phyloP scores from a whole-genome alignment of 2,329 filamentous ascomycete genomes.

The Laburnicola sp. region DNA sequence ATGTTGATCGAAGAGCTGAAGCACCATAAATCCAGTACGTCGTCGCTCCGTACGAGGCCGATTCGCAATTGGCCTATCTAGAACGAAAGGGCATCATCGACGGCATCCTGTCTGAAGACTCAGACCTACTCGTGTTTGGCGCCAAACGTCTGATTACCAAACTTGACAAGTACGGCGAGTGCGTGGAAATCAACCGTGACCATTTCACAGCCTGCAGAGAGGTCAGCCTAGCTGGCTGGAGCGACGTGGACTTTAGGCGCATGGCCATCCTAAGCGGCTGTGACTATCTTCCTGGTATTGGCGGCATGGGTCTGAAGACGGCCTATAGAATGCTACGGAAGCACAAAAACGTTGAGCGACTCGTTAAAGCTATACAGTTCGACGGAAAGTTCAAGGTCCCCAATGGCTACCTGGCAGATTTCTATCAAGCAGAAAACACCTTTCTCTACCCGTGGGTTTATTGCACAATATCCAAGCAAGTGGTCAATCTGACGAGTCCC shows the following conservation, averaged over 20 bases:
- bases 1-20: slow-evolving; percentile 91
- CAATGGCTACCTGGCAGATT: slow-evolving; percentile 76
- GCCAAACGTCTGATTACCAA: slow-evolving; percentile 90
- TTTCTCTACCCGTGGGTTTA: slow-evolving; percentile 96
- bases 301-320: slow-evolving; percentile 87
- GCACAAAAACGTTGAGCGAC: slow-evolving; percentile 81
- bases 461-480: slow-evolving; percentile 69
- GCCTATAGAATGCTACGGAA: slow-evolving; percentile 89
- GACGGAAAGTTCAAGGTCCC: slow-evolving; percentile 85
- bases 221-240: slow-evolving; percentile 87
- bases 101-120: slow-evolving; percentile 94
- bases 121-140: slow-evolving; percentile 92
- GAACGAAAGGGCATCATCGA: slow-evolving; percentile 81
- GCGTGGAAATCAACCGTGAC: slow-evolving; percentile 84
- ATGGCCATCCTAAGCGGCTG: slow-evolving; percentile 98
- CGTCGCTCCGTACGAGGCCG: slow-evolving; percentile 95
- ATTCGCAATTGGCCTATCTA: slow-evolving; percentile 93
- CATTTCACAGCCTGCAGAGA: slow-evolving; percentile 90
- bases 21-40: slow-evolving; percentile 78
- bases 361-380: slow-evolving; percentile 82
- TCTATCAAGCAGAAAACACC: slow-evolving; percentile 84
- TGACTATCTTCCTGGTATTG: slow-evolving; percentile 88
- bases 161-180: slow-evolving; percentile 89
- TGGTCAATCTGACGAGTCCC: slow-evolving; percentile 76
- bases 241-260: slow-evolving; percentile 82